Evolutionary conservation across 2,329 filamentous ascomycete species (phyloP).

Genomic region (Sporothrix pseudoabietina): DNA sequence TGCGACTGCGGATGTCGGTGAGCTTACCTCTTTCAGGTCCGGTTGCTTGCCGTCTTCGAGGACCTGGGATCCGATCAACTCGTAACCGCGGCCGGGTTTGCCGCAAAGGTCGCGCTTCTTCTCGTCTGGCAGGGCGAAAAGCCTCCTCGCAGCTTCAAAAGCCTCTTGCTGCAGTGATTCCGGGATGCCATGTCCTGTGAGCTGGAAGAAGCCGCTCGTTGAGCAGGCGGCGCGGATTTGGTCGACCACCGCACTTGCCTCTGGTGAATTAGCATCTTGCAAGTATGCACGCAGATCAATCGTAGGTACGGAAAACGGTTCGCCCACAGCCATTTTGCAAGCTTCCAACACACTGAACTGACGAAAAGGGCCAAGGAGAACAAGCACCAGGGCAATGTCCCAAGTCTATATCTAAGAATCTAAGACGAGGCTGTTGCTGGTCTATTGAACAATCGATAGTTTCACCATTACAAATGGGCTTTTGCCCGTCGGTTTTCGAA

Average conservation of each 20-base stretch:
- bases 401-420: slow-evolving; percentile 1
- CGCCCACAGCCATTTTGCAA: slow-evolving; percentile 8
- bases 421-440: slow-evolving; percentile 8
- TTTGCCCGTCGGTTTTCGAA: slow-evolving; percentile 13
- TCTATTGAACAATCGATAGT: slow-evolving; percentile 8
- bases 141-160: slow-evolving; percentile 42
- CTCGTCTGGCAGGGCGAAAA: slow-evolving; percentile 53
- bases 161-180: slow-evolving; percentile 34
- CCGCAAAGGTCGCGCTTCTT: slow-evolving; percentile 43
- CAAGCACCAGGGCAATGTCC: slow-evolving; percentile 6
- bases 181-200: slow-evolving; percentile 38
- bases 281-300: slow-evolving; percentile 15
- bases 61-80: slow-evolving; percentile 50
- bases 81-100: slow-evolving; percentile 51
- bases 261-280: slow-evolving; percentile 12
- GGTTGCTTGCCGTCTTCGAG: slow-evolving; percentile 49
- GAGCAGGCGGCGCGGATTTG: slow-evolving; percentile 42
- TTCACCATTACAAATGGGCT: neutral
- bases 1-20: slow-evolving; percentile 10
- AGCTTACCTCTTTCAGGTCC: slow-evolving; percentile 47
- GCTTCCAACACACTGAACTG: neutral
- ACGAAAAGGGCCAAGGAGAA: slow-evolving; percentile 8
- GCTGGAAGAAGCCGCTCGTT: slow-evolving; percentile 39
- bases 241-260: slow-evolving; percentile 35
- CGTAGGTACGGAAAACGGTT: slow-evolving; percentile 16